These are phyloP conservation scores for Clonostachys rosea DNA, from an alignment of 2,329 filamentous ascomycete genomes.

Conservation along the genomic window DNA sequence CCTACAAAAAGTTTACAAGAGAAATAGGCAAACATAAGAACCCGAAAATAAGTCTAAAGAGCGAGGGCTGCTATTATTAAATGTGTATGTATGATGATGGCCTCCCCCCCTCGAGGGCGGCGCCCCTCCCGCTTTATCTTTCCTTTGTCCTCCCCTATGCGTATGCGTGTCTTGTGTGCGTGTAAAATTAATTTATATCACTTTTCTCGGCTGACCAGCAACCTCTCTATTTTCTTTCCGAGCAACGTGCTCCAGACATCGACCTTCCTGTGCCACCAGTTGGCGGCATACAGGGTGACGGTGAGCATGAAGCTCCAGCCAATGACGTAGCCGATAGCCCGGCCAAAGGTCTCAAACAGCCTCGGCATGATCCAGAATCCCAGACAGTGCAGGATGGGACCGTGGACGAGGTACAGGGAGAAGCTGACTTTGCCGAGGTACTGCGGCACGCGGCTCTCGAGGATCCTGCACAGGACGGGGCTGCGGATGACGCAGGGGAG, in stretches of 20 bases:
- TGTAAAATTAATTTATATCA: no score
- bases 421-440: constrained; percentile 33
- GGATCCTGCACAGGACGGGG: constrained; percentile 13
- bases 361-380: constrained; percentile 53
- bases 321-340: constrained; percentile 16
- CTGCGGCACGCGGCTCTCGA: constrained; percentile 23
- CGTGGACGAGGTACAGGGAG: constrained; percentile 38
- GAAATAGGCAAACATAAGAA: no score
- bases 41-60: no score
- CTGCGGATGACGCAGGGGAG: constrained; percentile 27
- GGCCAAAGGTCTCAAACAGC: constrained; percentile 27
- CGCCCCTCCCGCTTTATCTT: no score
- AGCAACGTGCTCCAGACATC: constrained; percentile 29
- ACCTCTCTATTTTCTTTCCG: constrained; percentile 24
- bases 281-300: constrained; percentile 24
- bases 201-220: no score
- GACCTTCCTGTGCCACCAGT: constrained; percentile 26
- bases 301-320: constrained; percentile 22
- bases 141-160: no score
- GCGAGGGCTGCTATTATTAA: no score
- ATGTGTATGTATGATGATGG: no score
- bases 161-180: no score
- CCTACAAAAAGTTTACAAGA: no score
- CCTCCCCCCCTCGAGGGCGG: no score
- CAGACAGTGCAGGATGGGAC: constrained; percentile 52